Percentiles rank a stretch among this genome's conserved stretches.
phyloP scores from a whole-genome alignment of 768 basidiomycete species.

The Tricholoma hemisulphureum region DNA sequence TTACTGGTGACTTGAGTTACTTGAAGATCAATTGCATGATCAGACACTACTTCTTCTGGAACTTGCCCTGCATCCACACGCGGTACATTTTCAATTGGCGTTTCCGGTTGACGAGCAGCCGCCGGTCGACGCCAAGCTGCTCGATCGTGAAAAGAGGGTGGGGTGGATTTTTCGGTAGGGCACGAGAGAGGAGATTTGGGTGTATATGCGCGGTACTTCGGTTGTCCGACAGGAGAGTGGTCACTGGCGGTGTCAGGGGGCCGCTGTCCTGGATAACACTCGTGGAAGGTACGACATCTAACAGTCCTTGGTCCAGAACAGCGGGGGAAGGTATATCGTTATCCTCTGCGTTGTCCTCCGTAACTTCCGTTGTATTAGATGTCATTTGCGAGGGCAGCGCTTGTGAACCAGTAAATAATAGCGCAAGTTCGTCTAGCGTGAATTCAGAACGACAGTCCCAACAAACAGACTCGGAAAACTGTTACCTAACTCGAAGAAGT shows the following conservation, averaged over 20 bases:
- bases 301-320: constrained; percentile 4
- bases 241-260: background rate
- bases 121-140: constrained; percentile 85
- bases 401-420: constrained; percentile 70
- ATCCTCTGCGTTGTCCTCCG: constrained; percentile 30
- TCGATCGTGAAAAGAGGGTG: constrained; percentile 76
- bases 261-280: too few species aligned
- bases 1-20: too few species aligned
- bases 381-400: constrained; percentile 33
- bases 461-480: background rate
- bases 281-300: background rate
- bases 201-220: constrained; percentile 22
- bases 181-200: constrained; percentile 37
- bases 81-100: constrained; percentile 96
- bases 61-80: constrained; percentile 91
- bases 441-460: background rate
- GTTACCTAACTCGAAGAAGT: constrained; percentile 88
- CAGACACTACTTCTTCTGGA: constrained; percentile 53
- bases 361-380: constrained; percentile 31
- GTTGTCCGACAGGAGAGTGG: background rate
- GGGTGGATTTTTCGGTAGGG: constrained; percentile 30
- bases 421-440: constrained; percentile 66
- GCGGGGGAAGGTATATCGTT: constrained; percentile 1
- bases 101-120: constrained; percentile 91
- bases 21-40: too few species aligned